These are phyloP conservation scores for Elsinoe australis DNA, from an alignment of 2,329 filamentous ascomycete genomes.

Conservation along the genomic window DNA sequence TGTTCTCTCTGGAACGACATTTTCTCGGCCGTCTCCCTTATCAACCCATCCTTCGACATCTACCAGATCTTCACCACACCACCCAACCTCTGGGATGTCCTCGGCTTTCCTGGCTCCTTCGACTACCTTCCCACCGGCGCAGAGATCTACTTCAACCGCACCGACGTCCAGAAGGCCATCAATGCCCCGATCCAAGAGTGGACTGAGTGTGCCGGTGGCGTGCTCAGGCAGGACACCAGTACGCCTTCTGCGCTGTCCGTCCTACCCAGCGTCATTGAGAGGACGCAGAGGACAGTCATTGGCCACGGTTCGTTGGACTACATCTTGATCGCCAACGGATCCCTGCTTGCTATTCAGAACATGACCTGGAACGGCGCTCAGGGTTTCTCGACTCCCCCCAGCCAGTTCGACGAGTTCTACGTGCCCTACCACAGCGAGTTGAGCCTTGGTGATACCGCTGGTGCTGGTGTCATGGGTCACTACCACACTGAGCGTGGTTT, in stretches of 20 bases:
- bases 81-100: slow-evolving; percentile 60
- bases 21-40: slow-evolving; percentile 43
- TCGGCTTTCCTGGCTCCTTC: slow-evolving; percentile 60
- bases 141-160: slow-evolving; percentile 61
- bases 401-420: slow-evolving; percentile 51
- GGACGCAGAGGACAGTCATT: slow-evolving; percentile 64
- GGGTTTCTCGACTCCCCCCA: slow-evolving; percentile 58
- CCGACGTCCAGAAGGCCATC: slow-evolving; percentile 61
- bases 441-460: slow-evolving; percentile 44
- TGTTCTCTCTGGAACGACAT: slow-evolving; percentile 48
- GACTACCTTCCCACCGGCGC: slow-evolving; percentile 57
- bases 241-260: slow-evolving; percentile 49
- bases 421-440: slow-evolving; percentile 56
- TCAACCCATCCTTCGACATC: slow-evolving; percentile 73
- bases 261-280: slow-evolving; percentile 65
- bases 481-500: slow-evolving; percentile 67
- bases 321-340: slow-evolving; percentile 60
- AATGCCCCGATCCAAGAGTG: slow-evolving; percentile 54
- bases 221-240: slow-evolving; percentile 46
- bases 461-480: slow-evolving; percentile 60
- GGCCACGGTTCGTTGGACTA: slow-evolving; percentile 65
- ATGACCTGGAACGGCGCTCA: slow-evolving; percentile 69
- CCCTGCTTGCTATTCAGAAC: slow-evolving; percentile 66
- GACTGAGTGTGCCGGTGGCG: slow-evolving; percentile 48
- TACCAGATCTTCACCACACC: slow-evolving; percentile 69